phyloP scores from a whole-genome alignment of 129 eudicot genomes.

The Helichrysum umbraculigerum region DNA sequence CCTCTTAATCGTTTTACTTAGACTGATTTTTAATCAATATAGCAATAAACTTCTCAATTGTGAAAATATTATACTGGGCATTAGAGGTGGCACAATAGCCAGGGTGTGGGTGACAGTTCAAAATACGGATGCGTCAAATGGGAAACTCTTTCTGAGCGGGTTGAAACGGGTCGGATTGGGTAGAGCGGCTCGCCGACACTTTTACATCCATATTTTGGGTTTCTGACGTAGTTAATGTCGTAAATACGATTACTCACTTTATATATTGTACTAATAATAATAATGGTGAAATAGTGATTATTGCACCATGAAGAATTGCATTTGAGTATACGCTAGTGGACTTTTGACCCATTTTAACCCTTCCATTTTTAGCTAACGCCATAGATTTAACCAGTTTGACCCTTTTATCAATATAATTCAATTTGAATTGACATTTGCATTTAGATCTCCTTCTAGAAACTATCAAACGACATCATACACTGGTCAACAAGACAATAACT shows the following conservation, averaged over 20 bases:
- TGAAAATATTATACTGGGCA: neutral
- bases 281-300: too few species aligned
- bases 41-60: neutral
- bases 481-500: neutral
- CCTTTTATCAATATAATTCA: neutral
- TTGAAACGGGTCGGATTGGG: neutral
- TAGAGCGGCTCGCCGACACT: neutral
- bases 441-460: neutral
- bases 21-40: too few species aligned
- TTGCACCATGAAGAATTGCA: neutral
- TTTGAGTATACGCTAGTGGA: neutral
- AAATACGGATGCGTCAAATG: too few species aligned
- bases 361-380: too few species aligned
- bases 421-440: neutral
- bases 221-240: neutral
- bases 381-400: neutral
- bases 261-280: too few species aligned
- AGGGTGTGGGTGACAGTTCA: neutral
- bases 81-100: neutral
- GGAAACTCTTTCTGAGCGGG: neutral
- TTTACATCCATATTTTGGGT: neutral
- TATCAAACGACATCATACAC: neutral
- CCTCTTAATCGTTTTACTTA: too few species aligned
- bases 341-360: neutral
- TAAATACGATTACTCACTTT: neutral